These are phyloP conservation scores for Pythium scleroteichum DNA, from an alignment of 352 stramenopile genomes.

Conservation along the genomic window DNA sequence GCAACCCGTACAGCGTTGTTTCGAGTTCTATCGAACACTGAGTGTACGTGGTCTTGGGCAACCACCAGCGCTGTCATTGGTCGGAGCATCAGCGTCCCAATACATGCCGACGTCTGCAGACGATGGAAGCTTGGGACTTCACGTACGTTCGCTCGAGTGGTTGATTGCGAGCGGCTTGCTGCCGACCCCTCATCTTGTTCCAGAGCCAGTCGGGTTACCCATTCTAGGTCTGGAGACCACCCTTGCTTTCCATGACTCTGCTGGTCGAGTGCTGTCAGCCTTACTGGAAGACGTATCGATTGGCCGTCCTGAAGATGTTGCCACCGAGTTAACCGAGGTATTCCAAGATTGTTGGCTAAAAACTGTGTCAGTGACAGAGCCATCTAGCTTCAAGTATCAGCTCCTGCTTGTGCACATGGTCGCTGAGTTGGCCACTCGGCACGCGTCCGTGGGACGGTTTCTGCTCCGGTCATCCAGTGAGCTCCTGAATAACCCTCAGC, in stretches of 20 bases:
- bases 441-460: slow-evolving; percentile 12
- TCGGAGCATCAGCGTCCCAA: slow-evolving; percentile 8
- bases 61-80: slow-evolving; percentile 1
- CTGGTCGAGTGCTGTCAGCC: slow-evolving; percentile 10
- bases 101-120: slow-evolving; percentile 6
- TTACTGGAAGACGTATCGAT: slow-evolving; percentile 20
- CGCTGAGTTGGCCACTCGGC: slow-evolving; percentile 6
- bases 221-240: slow-evolving; percentile 1
- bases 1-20: slow-evolving; percentile 18
- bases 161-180: slow-evolving; percentile 5
- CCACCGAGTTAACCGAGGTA: slow-evolving; percentile 10
- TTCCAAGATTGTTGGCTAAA: slow-evolving; percentile 6
- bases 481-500: not conserved
- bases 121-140: slow-evolving; percentile 14
- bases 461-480: slow-evolving; percentile 13
- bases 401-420: slow-evolving; percentile 31
- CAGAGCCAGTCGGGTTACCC: not conserved
- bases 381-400: slow-evolving; percentile 23
- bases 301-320: slow-evolving; percentile 16
- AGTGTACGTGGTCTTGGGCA: slow-evolving; percentile 6
- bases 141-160: slow-evolving; percentile 18
- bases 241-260: slow-evolving; percentile 14
- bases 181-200: not conserved
- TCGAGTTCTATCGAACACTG: slow-evolving; percentile 16
- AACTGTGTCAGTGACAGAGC: not conserved